A percentile compares a stretch with the other conserved stretches of the same genome.
Conservation (phyloP, 1,284 basidiomycete genomes). For the Irpex sp. region DNA sequence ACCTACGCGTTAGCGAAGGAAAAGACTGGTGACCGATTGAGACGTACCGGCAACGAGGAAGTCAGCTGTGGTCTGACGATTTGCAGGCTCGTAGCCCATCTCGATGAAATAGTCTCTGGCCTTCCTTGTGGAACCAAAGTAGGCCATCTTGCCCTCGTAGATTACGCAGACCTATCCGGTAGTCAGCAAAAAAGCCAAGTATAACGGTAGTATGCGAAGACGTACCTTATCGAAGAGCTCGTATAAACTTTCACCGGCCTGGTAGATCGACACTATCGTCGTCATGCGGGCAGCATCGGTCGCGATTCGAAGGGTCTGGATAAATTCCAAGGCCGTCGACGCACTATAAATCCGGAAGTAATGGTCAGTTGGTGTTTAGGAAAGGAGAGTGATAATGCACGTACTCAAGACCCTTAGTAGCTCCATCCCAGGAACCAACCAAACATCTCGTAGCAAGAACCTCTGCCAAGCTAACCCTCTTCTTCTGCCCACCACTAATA, state of each 20-base stretch:
- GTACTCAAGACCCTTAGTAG: conserved; percentile 20
- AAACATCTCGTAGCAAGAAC: conserved; percentile 55
- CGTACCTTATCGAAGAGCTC: conserved; percentile 57
- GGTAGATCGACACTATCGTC: conserved; percentile 60
- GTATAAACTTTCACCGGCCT: conserved; percentile 49
- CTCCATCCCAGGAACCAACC: conserved; percentile 62
- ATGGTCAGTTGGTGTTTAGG: not conserved
- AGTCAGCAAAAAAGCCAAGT: not conserved
- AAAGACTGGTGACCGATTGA: not conserved
- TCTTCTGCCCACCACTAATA: conserved; percentile 81
- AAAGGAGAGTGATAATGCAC: not conserved
- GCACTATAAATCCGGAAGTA: conserved; percentile 33
- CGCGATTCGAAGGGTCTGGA: conserved; percentile 49
- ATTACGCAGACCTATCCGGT: conserved; percentile 37
- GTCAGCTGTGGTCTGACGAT: conserved; percentile 57
- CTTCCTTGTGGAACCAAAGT: conserved; percentile 49
- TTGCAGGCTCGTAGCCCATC: conserved; percentile 55
- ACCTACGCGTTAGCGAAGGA: not conserved
- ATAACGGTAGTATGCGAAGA: not conserved
- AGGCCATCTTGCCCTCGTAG: conserved; percentile 61
- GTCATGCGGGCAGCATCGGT: conserved; percentile 49
- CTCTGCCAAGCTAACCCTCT: conserved; percentile 77
- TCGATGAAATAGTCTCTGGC: conserved; percentile 60
- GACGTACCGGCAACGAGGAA: conserved; percentile 45
- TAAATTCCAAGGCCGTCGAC: conserved; percentile 57